Evolutionary conservation across 192 early-diverging fungal species (phyloP).

Genomic region (Linnemannia hyalina): DNA sequence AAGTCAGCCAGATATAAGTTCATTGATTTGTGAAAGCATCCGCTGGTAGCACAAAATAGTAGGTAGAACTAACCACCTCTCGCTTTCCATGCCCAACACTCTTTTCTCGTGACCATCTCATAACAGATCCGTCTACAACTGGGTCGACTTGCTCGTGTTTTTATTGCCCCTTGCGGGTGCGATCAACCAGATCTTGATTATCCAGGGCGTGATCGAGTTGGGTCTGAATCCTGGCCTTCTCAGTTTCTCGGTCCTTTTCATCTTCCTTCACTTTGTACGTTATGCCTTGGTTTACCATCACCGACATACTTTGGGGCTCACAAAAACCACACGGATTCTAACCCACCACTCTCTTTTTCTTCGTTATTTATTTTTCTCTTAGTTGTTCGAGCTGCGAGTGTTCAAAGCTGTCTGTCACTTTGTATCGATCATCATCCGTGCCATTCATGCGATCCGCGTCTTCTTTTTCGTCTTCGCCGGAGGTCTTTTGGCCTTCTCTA

Average conservation of each 20-base stretch:
- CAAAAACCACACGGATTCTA: no score
- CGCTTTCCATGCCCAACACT: no score
- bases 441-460: background rate
- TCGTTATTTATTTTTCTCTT: background rate
- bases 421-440: constrained; percentile 10
- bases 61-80: no score
- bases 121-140: constrained; percentile 8
- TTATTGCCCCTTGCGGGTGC: constrained; percentile 7
- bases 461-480: constrained; percentile 16
- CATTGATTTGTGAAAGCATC: background rate
- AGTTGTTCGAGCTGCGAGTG: constrained; percentile 17
- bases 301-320: no score
- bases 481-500: background rate
- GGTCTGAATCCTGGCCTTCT: background rate
- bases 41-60: no score
- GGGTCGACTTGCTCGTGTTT: constrained; percentile 3
- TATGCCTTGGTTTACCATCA: background rate
- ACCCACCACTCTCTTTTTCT: background rate
- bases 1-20: background rate
- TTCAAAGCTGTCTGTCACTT: constrained; percentile 2
- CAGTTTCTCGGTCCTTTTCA: constrained; percentile 26
- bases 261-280: constrained; percentile 30
- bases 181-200: background rate
- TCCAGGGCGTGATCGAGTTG: background rate
- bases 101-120: no score